phyloP scores from a whole-genome alignment of 2,329 filamentous ascomycete species.

The Cladosporium sp. region DNA sequence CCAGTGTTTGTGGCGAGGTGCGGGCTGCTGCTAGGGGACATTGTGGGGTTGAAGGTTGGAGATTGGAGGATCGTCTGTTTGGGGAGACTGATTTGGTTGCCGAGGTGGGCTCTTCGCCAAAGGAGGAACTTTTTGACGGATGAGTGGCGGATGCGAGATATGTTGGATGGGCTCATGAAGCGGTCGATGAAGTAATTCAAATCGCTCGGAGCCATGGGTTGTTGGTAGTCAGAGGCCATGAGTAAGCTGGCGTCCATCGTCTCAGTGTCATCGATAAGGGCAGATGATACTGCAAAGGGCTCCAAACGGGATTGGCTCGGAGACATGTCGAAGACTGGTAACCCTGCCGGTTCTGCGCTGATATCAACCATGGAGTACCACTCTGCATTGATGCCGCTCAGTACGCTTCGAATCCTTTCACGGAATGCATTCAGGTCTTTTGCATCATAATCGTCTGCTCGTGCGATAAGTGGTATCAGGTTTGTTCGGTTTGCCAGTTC shows the following conservation, averaged over 20 bases:
- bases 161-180: constrained; percentile 72
- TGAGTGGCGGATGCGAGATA: constrained; percentile 75
- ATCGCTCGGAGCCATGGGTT: constrained; percentile 73
- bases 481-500: constrained; percentile 68
- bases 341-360: neutral
- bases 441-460: constrained; percentile 56
- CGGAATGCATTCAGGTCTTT: neutral
- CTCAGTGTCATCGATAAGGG: constrained; percentile 65
- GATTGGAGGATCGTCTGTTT: constrained; percentile 22
- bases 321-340: constrained; percentile 1
- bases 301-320: constrained; percentile 8
- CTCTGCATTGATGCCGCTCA: constrained; percentile 1
- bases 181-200: constrained; percentile 63
- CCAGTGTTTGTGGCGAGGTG: constrained; percentile 20
- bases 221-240: constrained; percentile 87
- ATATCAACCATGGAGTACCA: constrained; percentile 14
- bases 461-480: constrained; percentile 75
- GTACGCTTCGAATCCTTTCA: neutral
- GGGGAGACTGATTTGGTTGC: constrained; percentile 22
- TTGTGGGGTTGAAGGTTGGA: constrained; percentile 17
- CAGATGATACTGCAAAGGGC: constrained; percentile 75
- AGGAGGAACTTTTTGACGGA: constrained; percentile 75
- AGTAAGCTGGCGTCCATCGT: constrained; percentile 88
- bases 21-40: constrained; percentile 15
- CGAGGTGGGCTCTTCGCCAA: constrained; percentile 52